A percentile compares a stretch with the other conserved stretches of the same genome.
phyloP scores from a whole-genome alignment of 768 basidiomycete genomes.

The Hygrocybe punicea region DNA sequence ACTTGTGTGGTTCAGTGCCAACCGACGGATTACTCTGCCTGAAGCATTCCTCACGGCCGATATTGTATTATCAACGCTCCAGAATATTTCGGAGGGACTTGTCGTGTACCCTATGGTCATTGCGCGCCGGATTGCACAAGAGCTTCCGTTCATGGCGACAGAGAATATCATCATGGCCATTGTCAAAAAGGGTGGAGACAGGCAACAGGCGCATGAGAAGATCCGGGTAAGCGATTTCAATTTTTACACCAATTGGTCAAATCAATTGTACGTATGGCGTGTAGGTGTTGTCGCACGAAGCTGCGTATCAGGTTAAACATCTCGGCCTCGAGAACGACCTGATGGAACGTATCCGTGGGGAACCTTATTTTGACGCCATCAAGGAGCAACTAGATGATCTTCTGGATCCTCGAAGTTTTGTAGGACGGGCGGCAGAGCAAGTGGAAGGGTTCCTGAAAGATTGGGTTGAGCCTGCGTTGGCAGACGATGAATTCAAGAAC shows the following conservation, averaged over 20 bases:
- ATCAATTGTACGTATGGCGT: not conserved
- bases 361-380: conserved; percentile 89
- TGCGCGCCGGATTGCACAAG: conserved; percentile 84
- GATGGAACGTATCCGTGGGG: conserved; percentile 76
- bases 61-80: conserved; percentile 90
- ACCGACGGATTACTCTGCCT: conserved; percentile 92
- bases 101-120: conserved; percentile 99
- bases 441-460: conserved; percentile 84
- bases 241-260: not conserved
- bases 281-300: conserved; percentile 90
- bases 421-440: conserved; percentile 93
- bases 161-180: conserved; percentile 99
- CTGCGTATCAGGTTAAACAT: conserved; percentile 90
- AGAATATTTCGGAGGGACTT: conserved; percentile 96
- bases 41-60: conserved; percentile 97
- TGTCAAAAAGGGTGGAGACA: conserved; percentile 90
- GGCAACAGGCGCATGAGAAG: conserved; percentile 96
- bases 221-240: conserved; percentile 63
- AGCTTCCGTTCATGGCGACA: conserved; percentile 99
- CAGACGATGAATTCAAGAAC: conserved; percentile 50
- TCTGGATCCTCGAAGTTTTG: conserved; percentile 83
- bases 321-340: conserved; percentile 94
- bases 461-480: conserved; percentile 83
- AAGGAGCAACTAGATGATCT: conserved; percentile 71
- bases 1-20: conserved; percentile 58